phyloP scores from a whole-genome alignment of 345 rosid genomes.

The Linum usitatissimum region DNA sequence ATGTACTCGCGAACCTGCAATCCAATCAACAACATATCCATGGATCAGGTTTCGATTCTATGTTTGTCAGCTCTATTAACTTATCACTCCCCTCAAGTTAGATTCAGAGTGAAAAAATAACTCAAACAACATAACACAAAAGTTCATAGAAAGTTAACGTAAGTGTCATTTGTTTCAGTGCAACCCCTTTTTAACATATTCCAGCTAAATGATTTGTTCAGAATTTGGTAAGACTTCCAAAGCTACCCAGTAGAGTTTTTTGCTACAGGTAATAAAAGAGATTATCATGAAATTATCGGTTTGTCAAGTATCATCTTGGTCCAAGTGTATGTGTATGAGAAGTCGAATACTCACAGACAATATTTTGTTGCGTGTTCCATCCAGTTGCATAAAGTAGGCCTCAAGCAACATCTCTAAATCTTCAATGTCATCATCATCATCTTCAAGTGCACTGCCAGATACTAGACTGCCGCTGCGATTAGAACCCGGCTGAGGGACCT shows the following conservation, averaged over 20 bases:
- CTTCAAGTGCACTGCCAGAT: slow-evolving; percentile 39
- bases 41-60: no score
- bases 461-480: slow-evolving; percentile 51
- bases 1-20: slow-evolving; percentile 83
- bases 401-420: slow-evolving; percentile 90
- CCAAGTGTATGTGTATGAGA: neutral
- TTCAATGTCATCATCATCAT: slow-evolving; percentile 69
- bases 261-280: slow-evolving; percentile 1
- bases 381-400: slow-evolving; percentile 92
- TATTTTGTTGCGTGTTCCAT: slow-evolving; percentile 86
- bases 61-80: no score
- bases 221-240: neutral
- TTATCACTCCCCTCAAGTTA: no score
- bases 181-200: neutral
- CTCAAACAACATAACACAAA: no score
- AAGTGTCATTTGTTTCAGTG: no score
- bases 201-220: neutral
- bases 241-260: neutral
- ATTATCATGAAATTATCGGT: neutral
- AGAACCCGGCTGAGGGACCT: slow-evolving; percentile 38
- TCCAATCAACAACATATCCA: neutral
- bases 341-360: slow-evolving; percentile 50
- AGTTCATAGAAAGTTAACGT: no score
- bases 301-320: neutral
- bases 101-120: no score